Percentiles rank a stretch among this genome's conserved stretches.
Conservation (phyloP, 176 grass and related monocot genomes). For the Aegilops tauschii region DNA sequence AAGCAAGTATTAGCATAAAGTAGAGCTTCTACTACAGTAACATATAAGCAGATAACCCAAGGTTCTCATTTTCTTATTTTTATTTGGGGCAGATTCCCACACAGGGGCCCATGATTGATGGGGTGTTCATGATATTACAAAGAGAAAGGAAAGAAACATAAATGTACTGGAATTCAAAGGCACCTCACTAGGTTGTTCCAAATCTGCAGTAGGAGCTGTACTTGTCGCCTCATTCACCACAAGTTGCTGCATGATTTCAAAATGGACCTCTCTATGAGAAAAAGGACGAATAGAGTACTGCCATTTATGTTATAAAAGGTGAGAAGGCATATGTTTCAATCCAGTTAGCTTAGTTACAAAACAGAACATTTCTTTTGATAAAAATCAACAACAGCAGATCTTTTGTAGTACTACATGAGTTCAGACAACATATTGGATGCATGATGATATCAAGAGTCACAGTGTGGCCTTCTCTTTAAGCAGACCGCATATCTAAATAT, state of each 20-base stretch:
- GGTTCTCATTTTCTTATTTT: not conserved
- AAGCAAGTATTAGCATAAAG: no score
- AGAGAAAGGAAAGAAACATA: not conserved
- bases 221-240: slow-evolving; percentile 48
- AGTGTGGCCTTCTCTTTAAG: not conserved
- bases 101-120: not conserved
- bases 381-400: not conserved
- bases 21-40: not conserved
- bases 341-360: not conserved
- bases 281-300: not conserved
- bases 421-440: not conserved
- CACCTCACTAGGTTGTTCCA: slow-evolving; percentile 54
- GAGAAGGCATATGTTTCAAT: not conserved
- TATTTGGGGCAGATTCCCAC: not conserved
- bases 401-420: not conserved
- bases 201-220: slow-evolving; percentile 39
- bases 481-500: not conserved
- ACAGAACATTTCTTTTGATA: not conserved
- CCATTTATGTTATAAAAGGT: slow-evolving; percentile 10
- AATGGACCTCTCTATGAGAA: slow-evolving; percentile 22
- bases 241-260: slow-evolving; percentile 58
- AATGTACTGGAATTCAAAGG: slow-evolving; percentile 32
- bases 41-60: not conserved
- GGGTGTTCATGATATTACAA: not conserved
- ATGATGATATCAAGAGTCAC: not conserved